phyloP scores from a whole-genome alignment of 495 filamentous ascomycete species.

The Talaromyces wortmannii region DNA sequence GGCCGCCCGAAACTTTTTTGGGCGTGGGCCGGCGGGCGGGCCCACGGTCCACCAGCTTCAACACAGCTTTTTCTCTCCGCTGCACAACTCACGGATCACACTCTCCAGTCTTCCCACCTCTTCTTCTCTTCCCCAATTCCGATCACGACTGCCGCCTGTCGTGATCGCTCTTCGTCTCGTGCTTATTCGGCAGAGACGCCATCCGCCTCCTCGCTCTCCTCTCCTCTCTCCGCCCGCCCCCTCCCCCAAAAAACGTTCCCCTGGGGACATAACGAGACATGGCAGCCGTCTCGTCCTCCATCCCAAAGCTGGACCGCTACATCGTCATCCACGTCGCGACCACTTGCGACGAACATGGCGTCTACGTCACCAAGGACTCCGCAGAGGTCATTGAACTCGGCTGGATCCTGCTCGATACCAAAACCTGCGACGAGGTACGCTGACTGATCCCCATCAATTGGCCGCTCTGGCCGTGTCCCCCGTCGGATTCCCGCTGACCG shows the following conservation, averaged over 20 bases:
- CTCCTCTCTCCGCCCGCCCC: conserved; percentile 9
- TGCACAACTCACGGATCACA: conserved; percentile 13
- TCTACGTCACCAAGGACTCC: conserved; percentile 98
- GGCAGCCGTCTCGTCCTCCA: conserved; percentile 43
- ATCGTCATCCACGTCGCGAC: conserved; percentile 97
- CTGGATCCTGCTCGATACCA: conserved; percentile 92
- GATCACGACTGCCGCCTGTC: conserved; percentile 10
- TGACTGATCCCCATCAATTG: background rate
- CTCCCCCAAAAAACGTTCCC: conserved; percentile 5
- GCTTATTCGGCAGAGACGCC: conserved; percentile 27
- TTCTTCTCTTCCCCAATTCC: conserved; percentile 13
- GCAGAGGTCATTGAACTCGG: conserved; percentile 98
- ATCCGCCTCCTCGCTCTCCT: conserved; percentile 13
- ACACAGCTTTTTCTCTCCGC: conserved; percentile 4
- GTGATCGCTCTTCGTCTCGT: conserved; percentile 28
- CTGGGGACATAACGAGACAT: conserved; percentile 27
- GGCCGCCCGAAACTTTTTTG: background rate
- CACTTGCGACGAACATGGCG: conserved; percentile 97
- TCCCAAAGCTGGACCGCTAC: conserved; percentile 80
- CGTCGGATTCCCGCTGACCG: conserved; percentile 5
- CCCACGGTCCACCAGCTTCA: conserved; percentile 4
- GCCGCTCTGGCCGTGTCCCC: conserved; percentile 1
- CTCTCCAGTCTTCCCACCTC: conserved; percentile 16
- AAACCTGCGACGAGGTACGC: conserved; percentile 83
- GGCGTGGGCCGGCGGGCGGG: background rate